These are phyloP conservation scores for Takashimella tepidaria DNA, from an alignment of 1,284 basidiomycete species.

Conservation along the genomic window DNA sequence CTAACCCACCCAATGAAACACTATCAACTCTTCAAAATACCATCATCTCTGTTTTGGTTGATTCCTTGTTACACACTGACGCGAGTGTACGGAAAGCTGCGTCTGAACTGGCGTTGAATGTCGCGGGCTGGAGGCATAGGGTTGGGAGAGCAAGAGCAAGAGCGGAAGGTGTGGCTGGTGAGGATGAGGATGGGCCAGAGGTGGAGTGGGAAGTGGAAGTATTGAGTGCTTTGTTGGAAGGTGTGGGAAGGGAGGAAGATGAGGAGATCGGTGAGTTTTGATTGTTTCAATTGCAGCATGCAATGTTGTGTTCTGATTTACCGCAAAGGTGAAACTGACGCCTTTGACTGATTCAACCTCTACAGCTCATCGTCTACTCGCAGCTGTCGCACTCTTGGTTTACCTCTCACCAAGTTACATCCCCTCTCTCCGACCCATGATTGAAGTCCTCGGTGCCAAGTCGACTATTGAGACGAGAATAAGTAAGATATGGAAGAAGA, in stretches of 20 bases:
- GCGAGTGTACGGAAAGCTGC: slow-evolving; percentile 66
- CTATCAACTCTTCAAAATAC: slow-evolving; percentile 31
- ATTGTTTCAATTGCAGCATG: too few species aligned
- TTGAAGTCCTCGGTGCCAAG: slow-evolving; percentile 66
- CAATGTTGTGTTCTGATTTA: too few species aligned
- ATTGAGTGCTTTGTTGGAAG: slow-evolving; percentile 69
- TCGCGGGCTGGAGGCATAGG: slow-evolving; percentile 60
- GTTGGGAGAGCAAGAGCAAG: slow-evolving; percentile 47
- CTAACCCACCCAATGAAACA: slow-evolving; percentile 30
- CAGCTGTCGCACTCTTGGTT: slow-evolving; percentile 66
- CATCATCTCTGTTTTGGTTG: slow-evolving; percentile 57
- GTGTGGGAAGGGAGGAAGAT: slow-evolving; percentile 61
- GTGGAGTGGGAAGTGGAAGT: slow-evolving; percentile 81
- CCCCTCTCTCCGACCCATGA: slow-evolving; percentile 59
- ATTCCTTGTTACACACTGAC: slow-evolving; percentile 64
- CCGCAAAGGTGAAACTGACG: neutral
- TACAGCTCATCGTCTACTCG: slow-evolving; percentile 70
- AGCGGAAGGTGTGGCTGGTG: slow-evolving; percentile 26
- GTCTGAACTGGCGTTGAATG: slow-evolving; percentile 73
- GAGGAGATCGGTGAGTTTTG: slow-evolving; percentile 69
- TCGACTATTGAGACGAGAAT: slow-evolving; percentile 53
- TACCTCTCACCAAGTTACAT: slow-evolving; percentile 56
- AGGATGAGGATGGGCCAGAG: slow-evolving; percentile 53
- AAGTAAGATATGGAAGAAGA: slow-evolving; percentile 55
- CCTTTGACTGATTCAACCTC: neutral